Base-by-base conservation (phyloP, 345 rosid genomes). In the Nasturtium officinale region DNA sequence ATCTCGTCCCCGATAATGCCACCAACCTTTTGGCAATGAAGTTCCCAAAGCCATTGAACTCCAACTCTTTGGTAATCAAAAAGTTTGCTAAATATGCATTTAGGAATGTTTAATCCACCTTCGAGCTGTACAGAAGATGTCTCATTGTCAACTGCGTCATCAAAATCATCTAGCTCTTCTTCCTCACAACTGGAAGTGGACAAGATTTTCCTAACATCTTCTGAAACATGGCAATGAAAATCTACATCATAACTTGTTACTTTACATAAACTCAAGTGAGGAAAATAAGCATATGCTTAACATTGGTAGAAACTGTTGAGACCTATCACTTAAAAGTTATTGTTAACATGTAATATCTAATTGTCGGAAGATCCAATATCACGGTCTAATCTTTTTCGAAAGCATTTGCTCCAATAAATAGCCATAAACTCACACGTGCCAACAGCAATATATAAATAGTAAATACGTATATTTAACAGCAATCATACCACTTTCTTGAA, bases 1-100 rank as follows among this genome's bases (percentile, higher is more conserved):
- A 95, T 95, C 83, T 95, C 99, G 80, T 95, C 99, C 76, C 99
- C 99, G 45, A 95, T 95, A 51, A 95, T 91, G 43, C 99, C 99
- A 78, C 99, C 99, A 72, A 96, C 97, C 83, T 75, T 87, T 82
- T 95, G 99, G 85, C 99, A 91, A 76, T 95, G 99, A 85, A 95
- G 83, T 80, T 95, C 99, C 97, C 99, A 95, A 15, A 95, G 79
- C 99, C 99, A 95, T 81, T 95, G 99, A 74, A 95, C 96, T 37
- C 99, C 99, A 61, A 95, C 96, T 84, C 84, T 91, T 79, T 95
- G 99, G 82, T 95, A 95, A 47, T 91, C 99, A 77, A 88, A 95
- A 79, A 95, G 99, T 26, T 86, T 75, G 73, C 50, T 70, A 74
- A 91, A 91, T 69, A 88, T 88, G 45, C 76, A 33, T 58, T 83